Conservation (phyloP, 2,329 filamentous ascomycete species). For the Claviceps quebecensis region DNA sequence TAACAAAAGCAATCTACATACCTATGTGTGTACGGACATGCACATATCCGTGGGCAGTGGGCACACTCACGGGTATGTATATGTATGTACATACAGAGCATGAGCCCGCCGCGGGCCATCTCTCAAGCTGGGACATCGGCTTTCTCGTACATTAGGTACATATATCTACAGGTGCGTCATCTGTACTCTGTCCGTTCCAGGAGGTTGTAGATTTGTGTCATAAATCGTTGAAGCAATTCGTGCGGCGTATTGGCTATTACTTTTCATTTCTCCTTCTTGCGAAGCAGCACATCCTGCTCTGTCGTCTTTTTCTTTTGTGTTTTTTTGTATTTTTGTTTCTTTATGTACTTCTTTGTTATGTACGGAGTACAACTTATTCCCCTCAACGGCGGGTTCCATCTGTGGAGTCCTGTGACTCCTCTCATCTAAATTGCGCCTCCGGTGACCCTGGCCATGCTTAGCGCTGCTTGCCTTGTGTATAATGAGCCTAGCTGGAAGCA, state of each 20-base stretch:
- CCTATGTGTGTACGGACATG: no score
- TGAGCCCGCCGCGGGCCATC: neutral
- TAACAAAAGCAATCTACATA: no score
- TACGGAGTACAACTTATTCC: no score
- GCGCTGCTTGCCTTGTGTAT: neutral
- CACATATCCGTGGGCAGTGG: no score
- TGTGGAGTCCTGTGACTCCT: neutral
- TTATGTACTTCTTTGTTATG: no score
- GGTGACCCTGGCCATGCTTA: neutral
- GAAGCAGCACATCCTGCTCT: neutral
- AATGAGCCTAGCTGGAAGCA: neutral
- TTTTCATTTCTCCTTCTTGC: no score
- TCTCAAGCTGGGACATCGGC: neutral
- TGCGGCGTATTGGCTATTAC: no score
- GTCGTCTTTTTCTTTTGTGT: neutral
- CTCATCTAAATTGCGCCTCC: neutral
- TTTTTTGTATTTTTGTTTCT: no score
- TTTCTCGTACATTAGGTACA: neutral
- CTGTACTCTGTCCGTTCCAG: neutral
- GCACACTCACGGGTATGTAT: no score
- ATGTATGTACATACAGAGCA: neutral
- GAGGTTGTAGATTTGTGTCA: no score
- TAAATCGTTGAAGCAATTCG: no score
- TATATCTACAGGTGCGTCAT: neutral
- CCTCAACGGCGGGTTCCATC: neutral